Evolutionary conservation across 1,284 basidiomycete species (phyloP), one percentile per base, ranked within the genome.

Genomic region (Ustilago sp.): DNA sequence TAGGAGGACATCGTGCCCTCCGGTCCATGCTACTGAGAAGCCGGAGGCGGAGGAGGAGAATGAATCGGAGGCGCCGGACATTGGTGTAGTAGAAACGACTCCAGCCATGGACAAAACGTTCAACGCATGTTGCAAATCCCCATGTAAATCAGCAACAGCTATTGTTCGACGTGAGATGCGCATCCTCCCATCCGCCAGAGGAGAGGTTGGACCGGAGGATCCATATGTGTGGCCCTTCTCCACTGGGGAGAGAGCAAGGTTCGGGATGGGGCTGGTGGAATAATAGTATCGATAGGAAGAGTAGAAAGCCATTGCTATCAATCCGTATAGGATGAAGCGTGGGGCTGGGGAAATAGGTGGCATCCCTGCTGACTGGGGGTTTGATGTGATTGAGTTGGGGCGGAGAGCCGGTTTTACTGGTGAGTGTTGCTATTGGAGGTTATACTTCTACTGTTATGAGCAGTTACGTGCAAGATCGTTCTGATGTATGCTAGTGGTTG

Each of bases 61-160:
- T n/a, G 41, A n/a, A 3, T 54, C 2, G 8, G 55, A 17, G 6
- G 61, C 15, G 23, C 23, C 23, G 23, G 23, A 28, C 23, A 28
- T 28, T 28, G 23, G 23, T 28, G 23, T 28, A 28, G 23, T 28
- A 2, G 68, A 69, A 23, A 85, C 34, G 31, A 85, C 19, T 15
- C 59, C 59, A 0, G 83, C 74, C 74, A 83, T 81, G 17, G 79
- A 77, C 3, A 85, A 59, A 4, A 85, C 80, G 43, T 80, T 80
- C 43, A 76, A 66, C 11, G 83, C 80, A 34, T 85, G 84, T 38
- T 62, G 68, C 4, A 81, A 68, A 47, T 85, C 84, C 17, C 84
- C 84, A 51, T 85, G 84, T 41, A 85, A 48, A 59, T 85, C 84
- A 8, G 82, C 84, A 0, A 85, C 76, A 0, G 81, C 84, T 0